Evolutionary conservation across 306 rosid species (phyloP), one percentile per base, ranked within the genome.

Genomic region (Delonix regia): DNA sequence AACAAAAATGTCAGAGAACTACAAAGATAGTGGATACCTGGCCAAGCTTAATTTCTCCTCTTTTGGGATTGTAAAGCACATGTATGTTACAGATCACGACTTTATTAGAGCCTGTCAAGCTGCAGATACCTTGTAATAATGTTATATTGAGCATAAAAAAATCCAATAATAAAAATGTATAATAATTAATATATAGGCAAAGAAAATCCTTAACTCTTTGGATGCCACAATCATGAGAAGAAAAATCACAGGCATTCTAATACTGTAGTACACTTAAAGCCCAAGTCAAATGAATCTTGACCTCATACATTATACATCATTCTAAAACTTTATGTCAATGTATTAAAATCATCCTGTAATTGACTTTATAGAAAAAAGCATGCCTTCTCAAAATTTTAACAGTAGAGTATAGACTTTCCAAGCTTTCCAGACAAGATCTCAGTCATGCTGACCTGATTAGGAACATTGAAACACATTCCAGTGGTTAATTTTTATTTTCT

Each of bases 11-110:
- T 72, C 44, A 53, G 5, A 41, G 27, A 74, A 69, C 12, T 4
- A 16, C 60, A 57, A 81, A 72, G 74, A 66, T 56, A 80, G 72
- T 45, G 71, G 81, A 48, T 82, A 91, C 99, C 99, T 95, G 98
- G 48, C 97, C 99, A 87, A 95, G 97, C 87, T 95, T 95, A 74
- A 95, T 89, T 51, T 95, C 99, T 80, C 99, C 99, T 76, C 98
- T 87, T 6, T 73, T 91, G 57, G 98, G 97, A 82, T 95, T 95
- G 91, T 79, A 95, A 79, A 95, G 97, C 66, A 95, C 96, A 69
- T 95, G 99, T 75, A 87, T 87, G 84, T 95, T 92, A 76, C 99
- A 92, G 81, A 92, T 48, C 14, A 95, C 94, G 56, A 95, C 91
- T 83, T 87, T 91, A 68, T 87, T 80, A 13, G 87, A 81, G 74